A percentile compares a stretch with the other conserved stretches of the same genome.
phyloP scores from a whole-genome alignment of 2,329 filamentous ascomycete genomes.

The Lasiodiplodia sp. region DNA sequence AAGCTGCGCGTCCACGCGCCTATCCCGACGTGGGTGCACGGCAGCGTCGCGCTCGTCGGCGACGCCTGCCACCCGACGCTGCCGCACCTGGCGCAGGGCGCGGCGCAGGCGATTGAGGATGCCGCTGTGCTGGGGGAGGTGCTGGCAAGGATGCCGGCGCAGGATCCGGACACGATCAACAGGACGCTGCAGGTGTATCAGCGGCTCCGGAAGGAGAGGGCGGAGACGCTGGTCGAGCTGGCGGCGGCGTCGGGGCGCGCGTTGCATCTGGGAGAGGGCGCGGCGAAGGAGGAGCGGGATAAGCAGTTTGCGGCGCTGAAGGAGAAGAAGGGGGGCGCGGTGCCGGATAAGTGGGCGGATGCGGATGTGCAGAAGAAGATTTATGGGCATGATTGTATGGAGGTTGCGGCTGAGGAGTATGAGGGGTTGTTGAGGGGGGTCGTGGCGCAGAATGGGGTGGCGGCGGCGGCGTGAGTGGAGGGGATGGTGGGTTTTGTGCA shows the following conservation, averaged over 20 bases:
- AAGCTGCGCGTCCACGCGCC: slow-evolving; percentile 68
- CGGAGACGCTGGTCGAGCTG: slow-evolving; percentile 64
- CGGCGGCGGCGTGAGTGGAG: background rate
- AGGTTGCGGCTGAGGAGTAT: slow-evolving; percentile 54
- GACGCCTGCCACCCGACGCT: slow-evolving; percentile 70
- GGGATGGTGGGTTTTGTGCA: background rate
- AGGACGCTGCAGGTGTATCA: slow-evolving; percentile 65
- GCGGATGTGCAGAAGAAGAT: slow-evolving; percentile 58
- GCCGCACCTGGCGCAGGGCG: slow-evolving; percentile 69
- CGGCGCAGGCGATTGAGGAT: slow-evolving; percentile 71
- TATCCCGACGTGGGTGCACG: slow-evolving; percentile 67
- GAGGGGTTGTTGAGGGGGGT: slow-evolving; percentile 32
- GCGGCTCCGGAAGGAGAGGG: slow-evolving; percentile 61
- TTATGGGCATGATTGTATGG: slow-evolving; percentile 55
- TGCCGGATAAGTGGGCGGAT: slow-evolving; percentile 62
- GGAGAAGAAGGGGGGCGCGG: slow-evolving; percentile 43
- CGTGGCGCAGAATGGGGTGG: slow-evolving; percentile 5
- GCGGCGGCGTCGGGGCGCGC: slow-evolving; percentile 62
- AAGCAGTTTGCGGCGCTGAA: slow-evolving; percentile 60
- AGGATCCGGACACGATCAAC: slow-evolving; percentile 53
- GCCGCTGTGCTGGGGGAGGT: slow-evolving; percentile 63
- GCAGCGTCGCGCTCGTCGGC: slow-evolving; percentile 61
- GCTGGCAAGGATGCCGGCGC: slow-evolving; percentile 57
- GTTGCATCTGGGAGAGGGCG: slow-evolving; percentile 65
- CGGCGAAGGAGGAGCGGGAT: slow-evolving; percentile 66